phyloP scores from a whole-genome alignment of 2,329 filamentous ascomycete species.

The Nothopassalora personata region DNA sequence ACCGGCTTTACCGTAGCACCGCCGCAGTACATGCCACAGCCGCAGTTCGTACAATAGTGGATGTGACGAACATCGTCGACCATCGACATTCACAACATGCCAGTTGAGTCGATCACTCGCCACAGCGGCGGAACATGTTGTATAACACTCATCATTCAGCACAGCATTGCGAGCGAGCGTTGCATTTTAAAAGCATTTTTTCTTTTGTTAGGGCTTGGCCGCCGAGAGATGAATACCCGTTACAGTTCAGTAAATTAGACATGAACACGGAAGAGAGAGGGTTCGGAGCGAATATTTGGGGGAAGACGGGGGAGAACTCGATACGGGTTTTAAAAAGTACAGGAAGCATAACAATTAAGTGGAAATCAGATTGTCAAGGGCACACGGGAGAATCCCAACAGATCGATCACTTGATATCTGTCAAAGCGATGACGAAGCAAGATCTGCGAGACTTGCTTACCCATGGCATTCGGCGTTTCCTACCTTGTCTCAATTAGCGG shows the following conservation, averaged over 20 bases:
- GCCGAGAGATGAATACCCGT: conserved; percentile 5
- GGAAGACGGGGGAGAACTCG: background rate
- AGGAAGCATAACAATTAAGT: conserved; percentile 6
- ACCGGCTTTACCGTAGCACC: conserved; percentile 15
- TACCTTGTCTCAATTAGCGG: conserved; percentile 3
- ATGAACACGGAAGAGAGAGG: background rate
- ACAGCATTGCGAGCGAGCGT: conserved; percentile 31
- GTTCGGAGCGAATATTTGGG: conserved; percentile 6
- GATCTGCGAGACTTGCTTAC: conserved; percentile 1
- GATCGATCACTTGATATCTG: conserved; percentile 5
- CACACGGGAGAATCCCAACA: conserved; percentile 5
- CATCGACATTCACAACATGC: background rate
- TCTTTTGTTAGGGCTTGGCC: conserved; percentile 21
- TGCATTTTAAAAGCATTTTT: conserved; percentile 25
- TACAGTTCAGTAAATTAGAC: conserved; percentile 1
- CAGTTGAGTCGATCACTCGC: conserved; percentile 1
- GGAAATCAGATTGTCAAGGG: conserved; percentile 13
- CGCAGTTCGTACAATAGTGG: conserved; percentile 28
- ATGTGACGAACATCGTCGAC: background rate
- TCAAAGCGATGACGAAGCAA: background rate
- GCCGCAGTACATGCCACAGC: conserved; percentile 24
- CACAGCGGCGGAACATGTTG: conserved; percentile 12
- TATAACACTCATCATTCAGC: conserved; percentile 27
- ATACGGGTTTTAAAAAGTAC: conserved; percentile 7
- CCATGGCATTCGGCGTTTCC: background rate